phyloP scores from a whole-genome alignment of 169 alveolate species.

The Plasmodium coatneyi region DNA sequence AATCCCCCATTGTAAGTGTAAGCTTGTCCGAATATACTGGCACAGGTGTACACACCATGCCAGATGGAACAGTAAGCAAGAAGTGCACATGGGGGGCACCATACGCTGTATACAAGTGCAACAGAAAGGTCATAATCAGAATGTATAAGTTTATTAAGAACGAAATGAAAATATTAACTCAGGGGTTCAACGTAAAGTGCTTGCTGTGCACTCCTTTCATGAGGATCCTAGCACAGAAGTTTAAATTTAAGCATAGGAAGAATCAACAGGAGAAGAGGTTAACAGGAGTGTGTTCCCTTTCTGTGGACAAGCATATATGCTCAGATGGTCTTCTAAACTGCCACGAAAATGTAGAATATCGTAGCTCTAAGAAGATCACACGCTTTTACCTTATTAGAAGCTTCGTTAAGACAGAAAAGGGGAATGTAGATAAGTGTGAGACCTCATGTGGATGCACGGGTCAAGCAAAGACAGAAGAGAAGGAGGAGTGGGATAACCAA shows the following conservation, averaged over 20 bases:
- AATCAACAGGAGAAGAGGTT: not conserved
- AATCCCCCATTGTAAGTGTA: not conserved
- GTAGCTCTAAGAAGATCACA: not conserved
- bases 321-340: not conserved
- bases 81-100: slow-evolving; percentile 57
- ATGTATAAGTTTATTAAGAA: slow-evolving; percentile 7
- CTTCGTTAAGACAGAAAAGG: not conserved
- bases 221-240: slow-evolving; percentile 1
- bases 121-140: not conserved
- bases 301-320: not conserved
- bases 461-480: not conserved
- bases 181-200: not conserved
- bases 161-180: slow-evolving; percentile 4
- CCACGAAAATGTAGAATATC: not conserved
- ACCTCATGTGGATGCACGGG: not conserved
- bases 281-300: not conserved
- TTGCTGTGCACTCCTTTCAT: slow-evolving; percentile 15
- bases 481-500: not conserved
- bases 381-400: not conserved
- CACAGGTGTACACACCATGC: slow-evolving; percentile 32
- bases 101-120: slow-evolving; percentile 21
- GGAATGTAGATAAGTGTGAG: not conserved
- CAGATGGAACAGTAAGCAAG: slow-evolving; percentile 25
- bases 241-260: not conserved
- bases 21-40: slow-evolving; percentile 27